Evolutionary conservation across 169 alveolate species (phyloP).

Genomic region (Ichthyophthirius multifiliis): DNA sequence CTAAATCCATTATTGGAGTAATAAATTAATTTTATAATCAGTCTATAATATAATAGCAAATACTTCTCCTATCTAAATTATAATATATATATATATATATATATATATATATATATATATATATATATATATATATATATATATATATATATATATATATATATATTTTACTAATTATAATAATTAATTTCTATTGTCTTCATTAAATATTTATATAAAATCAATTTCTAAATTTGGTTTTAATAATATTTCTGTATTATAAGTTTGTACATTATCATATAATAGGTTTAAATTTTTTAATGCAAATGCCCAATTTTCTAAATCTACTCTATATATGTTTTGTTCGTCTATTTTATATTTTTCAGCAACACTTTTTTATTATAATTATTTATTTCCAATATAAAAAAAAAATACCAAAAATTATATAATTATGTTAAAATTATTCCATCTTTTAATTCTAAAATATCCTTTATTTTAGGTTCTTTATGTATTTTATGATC

Average conservation of each 20-base stretch:
- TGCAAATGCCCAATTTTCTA: constrained; percentile 1
- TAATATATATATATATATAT: background rate
- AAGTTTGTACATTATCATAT: background rate
- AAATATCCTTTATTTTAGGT: background rate
- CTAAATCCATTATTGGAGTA: background rate
- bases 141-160: background rate
- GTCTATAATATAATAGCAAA: background rate
- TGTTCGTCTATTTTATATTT: background rate
- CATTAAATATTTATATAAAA: background rate
- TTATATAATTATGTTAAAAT: background rate
- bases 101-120: too few species aligned
- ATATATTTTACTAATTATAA: background rate
- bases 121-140: background rate
- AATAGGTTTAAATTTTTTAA: background rate
- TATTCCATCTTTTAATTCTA: background rate
- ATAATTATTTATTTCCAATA: background rate
- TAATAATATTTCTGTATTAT: background rate
- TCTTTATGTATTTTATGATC: constrained; percentile 1
- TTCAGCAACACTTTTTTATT: background rate
- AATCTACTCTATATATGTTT: background rate
- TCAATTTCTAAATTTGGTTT: background rate
- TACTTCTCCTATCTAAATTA: background rate
- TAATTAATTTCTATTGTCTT: background rate
- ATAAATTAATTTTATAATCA: background rate
- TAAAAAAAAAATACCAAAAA: background rate